phyloP scores from a whole-genome alignment of 1,284 basidiomycete genomes.

The Chalciporus piperatoides region DNA sequence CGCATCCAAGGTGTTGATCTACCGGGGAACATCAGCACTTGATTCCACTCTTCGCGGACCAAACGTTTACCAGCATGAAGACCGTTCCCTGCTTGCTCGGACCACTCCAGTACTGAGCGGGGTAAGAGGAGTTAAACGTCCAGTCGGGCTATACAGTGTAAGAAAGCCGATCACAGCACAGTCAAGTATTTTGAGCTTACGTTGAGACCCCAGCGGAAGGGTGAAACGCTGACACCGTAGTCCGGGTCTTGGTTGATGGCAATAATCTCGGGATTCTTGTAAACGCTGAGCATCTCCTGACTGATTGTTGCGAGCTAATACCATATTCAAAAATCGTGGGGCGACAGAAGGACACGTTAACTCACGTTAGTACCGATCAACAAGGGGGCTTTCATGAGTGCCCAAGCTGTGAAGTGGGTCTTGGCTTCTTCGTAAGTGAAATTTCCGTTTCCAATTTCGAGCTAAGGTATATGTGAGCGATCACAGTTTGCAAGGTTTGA shows the following conservation, averaged over 20 bases:
- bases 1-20: slow-evolving; percentile 52
- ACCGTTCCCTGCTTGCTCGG: slow-evolving; percentile 50
- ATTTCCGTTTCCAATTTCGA: slow-evolving; percentile 45
- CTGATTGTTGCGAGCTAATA: slow-evolving; percentile 48
- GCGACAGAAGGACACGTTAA: slow-evolving; percentile 8
- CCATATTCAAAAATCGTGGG: slow-evolving; percentile 11
- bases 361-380: slow-evolving; percentile 40
- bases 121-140: slow-evolving; percentile 44
- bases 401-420: slow-evolving; percentile 47
- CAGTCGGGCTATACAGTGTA: slow-evolving; percentile 45
- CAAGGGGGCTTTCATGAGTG: slow-evolving; percentile 45
- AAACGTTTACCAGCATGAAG: slow-evolving; percentile 48
- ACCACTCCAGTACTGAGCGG: slow-evolving; percentile 60
- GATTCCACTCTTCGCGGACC: neutral
- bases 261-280: slow-evolving; percentile 61
- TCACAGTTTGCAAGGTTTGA: neutral
- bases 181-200: slow-evolving; percentile 30
- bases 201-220: slow-evolving; percentile 65
- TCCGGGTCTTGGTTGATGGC: slow-evolving; percentile 67
- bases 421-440: slow-evolving; percentile 42
- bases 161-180: neutral
- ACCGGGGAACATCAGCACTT: neutral
- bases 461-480: slow-evolving; percentile 28
- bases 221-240: slow-evolving; percentile 55
- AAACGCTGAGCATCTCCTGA: slow-evolving; percentile 48